phyloP scores from a whole-genome alignment of 129 eudicot genomes.

The Artemisia annua region DNA sequence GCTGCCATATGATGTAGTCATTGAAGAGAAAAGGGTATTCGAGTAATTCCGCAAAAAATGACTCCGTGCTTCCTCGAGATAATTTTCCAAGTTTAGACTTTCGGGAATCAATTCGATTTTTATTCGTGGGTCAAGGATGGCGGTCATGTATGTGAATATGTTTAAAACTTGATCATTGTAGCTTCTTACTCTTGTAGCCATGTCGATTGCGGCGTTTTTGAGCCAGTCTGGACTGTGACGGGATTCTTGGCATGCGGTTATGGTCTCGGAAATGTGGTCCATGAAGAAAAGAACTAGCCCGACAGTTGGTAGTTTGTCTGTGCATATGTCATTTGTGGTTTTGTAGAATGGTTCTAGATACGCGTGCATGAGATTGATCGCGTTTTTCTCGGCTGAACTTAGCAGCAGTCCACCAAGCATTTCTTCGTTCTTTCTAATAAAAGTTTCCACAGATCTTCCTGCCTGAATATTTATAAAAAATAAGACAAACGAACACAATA shows the following conservation, averaged over 20 bases:
- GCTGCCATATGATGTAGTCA: conserved; percentile 42
- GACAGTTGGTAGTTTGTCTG: conserved; percentile 65
- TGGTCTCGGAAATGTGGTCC: conserved; percentile 87
- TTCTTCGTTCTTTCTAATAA: conserved; percentile 68
- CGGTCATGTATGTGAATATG: conserved; percentile 77
- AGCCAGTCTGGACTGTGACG: conserved; percentile 91
- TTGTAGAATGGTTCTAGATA: conserved; percentile 88
- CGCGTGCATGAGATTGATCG: conserved; percentile 56
- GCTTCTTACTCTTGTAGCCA: conserved; percentile 56
- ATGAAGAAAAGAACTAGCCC: conserved; percentile 96
- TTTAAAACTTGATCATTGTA: conserved; percentile 74
- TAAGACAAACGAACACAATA: background rate
- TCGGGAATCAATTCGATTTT: conserved; percentile 86
- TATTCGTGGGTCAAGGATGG: conserved; percentile 88
- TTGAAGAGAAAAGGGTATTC: conserved; percentile 50
- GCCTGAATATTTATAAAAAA: conserved; percentile 48
- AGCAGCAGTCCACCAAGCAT: conserved; percentile 60
- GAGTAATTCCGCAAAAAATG: conserved; percentile 76
- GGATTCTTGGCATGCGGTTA: conserved; percentile 69
- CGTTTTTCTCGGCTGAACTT: conserved; percentile 70
- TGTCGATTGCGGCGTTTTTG: conserved; percentile 66
- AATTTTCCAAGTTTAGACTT: conserved; percentile 64
- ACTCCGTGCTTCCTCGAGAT: conserved; percentile 70
- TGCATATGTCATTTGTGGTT: conserved; percentile 81
- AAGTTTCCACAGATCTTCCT: conserved; percentile 64